Conservation (phyloP, 2,329 filamentous ascomycete genomes). For the Cucurbitaria berberidis region DNA sequence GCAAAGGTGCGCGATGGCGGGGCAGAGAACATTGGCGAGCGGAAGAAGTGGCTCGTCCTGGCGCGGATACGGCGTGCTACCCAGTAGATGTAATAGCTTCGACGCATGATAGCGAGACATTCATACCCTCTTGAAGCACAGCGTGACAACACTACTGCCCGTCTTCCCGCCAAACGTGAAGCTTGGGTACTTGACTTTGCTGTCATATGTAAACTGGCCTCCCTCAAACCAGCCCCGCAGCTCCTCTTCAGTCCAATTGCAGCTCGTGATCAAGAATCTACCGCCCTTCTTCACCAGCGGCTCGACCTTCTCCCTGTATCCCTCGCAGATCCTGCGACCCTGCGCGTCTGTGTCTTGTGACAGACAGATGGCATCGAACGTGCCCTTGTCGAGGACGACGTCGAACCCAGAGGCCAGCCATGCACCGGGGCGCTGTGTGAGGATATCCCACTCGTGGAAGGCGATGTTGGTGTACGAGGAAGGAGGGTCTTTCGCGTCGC, state of each 20-base stretch:
- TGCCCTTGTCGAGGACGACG: conserved; percentile 95
- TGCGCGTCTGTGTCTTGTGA: conserved; percentile 59
- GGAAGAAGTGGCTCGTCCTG: conserved; percentile 75
- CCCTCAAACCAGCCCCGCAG: conserved; percentile 77
- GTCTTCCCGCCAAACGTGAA: conserved; percentile 90
- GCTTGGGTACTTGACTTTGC: conserved; percentile 77
- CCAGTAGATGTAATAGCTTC: background rate
- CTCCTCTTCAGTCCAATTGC: conserved; percentile 97
- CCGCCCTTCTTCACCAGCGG: conserved; percentile 73
- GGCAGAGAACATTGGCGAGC: conserved; percentile 64
- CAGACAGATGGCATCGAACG: conserved; percentile 93
- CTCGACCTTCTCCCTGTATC: conserved; percentile 73
- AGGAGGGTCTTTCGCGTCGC: conserved; percentile 38
- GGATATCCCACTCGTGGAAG: conserved; percentile 62
- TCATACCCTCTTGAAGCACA: conserved; percentile 72
- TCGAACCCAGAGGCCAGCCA: conserved; percentile 78
- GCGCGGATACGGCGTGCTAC: conserved; percentile 45
- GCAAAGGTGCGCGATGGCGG: conserved; percentile 61
- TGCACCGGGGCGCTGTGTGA: conserved; percentile 50
- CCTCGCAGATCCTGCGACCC: conserved; percentile 71
- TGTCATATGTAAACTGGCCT: conserved; percentile 64
- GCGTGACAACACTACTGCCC: conserved; percentile 85
- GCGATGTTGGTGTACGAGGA: conserved; percentile 45
- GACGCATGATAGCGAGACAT: background rate
- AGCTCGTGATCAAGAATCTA: conserved; percentile 86